These are phyloP conservation scores for Jaltomata sinuosa DNA, from an alignment of 257 asterid genomes.

Conservation along the genomic window DNA sequence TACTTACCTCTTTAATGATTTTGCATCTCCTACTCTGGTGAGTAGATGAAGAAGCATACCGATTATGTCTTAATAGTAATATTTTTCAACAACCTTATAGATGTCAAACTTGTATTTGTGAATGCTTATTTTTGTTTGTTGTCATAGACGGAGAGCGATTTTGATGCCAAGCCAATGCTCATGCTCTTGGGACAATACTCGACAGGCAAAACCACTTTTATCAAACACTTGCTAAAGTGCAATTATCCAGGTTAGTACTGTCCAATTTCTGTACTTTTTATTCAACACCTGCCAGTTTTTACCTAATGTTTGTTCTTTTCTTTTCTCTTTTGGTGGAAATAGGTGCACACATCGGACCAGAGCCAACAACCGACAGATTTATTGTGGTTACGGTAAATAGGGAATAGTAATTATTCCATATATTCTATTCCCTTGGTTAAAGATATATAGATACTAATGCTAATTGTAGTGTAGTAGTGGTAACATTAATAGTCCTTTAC, in stretches of 20 bases:
- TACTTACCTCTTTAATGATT: slow-evolving; percentile 75
- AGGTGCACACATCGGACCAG: slow-evolving; percentile 99
- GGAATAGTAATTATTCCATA: background rate
- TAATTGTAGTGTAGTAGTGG: background rate
- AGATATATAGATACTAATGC: background rate
- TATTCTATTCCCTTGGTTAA: background rate
- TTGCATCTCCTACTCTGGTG: slow-evolving; percentile 75
- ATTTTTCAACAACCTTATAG: background rate
- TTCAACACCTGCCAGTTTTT: background rate
- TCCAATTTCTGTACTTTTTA: background rate
- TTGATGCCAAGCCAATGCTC: slow-evolving; percentile 95
- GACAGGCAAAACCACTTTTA: slow-evolving; percentile 93
- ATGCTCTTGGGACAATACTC: slow-evolving; percentile 99
- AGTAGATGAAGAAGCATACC: slow-evolving; percentile 15
- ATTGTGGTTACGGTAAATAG: slow-evolving; percentile 77
- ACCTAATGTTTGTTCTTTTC: background rate
- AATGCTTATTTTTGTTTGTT: background rate
- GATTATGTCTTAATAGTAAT: background rate
- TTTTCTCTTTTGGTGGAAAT: slow-evolving; percentile 3
- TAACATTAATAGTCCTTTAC: background rate
- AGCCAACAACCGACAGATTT: slow-evolving; percentile 94
- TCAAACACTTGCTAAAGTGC: slow-evolving; percentile 71
- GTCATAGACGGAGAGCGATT: slow-evolving; percentile 70
- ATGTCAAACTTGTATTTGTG: background rate
- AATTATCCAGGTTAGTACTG: slow-evolving; percentile 68